Evolutionary conservation across 495 filamentous ascomycete species (phyloP).

Genomic region (Xylaria acuta): DNA sequence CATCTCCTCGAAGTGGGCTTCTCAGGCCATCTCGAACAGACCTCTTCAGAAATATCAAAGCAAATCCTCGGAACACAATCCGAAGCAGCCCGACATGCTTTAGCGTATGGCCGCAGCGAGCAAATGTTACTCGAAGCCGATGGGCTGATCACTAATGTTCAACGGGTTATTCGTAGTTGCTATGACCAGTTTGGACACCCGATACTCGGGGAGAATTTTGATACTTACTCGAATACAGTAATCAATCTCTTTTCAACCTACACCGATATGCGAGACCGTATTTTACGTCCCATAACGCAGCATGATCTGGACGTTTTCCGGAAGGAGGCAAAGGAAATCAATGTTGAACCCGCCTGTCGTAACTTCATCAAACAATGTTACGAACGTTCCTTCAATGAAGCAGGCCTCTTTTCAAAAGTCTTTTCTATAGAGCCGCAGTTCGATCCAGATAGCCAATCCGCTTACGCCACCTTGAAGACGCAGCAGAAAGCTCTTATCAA

Average conservation of each 20-base stretch:
- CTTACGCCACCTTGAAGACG: conserved; percentile 48
- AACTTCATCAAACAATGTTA: conserved; percentile 59
- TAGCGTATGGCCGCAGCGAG: conserved; percentile 58
- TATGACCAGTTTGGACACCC: conserved; percentile 67
- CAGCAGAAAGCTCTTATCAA: conserved; percentile 51
- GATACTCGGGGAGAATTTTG: conserved; percentile 58
- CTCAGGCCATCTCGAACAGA: conserved; percentile 50
- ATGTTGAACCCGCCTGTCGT: conserved; percentile 51
- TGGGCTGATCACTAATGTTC: conserved; percentile 53
- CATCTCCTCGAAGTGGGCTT: conserved; percentile 61
- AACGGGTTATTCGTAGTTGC: conserved; percentile 57
- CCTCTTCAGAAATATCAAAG: conserved; percentile 51
- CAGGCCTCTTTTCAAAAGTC: conserved; percentile 51
- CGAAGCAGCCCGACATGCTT: conserved; percentile 55
- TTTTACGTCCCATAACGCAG: conserved; percentile 60
- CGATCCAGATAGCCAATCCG: conserved; percentile 48
- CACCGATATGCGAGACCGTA: conserved; percentile 51
- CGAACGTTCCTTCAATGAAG: conserved; percentile 56
- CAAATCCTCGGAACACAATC: conserved; percentile 55
- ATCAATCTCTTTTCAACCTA: conserved; percentile 54
- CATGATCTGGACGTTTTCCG: conserved; percentile 60
- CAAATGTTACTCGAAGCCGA: conserved; percentile 55
- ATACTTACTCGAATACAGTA: conserved; percentile 67
- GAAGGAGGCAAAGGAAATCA: conserved; percentile 50
- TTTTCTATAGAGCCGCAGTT: conserved; percentile 59